Evolutionary conservation across 805 yeast genomes (phyloP), one percentile per base, ranked within the genome.

Genomic region (Barnettozyma sp.): DNA sequence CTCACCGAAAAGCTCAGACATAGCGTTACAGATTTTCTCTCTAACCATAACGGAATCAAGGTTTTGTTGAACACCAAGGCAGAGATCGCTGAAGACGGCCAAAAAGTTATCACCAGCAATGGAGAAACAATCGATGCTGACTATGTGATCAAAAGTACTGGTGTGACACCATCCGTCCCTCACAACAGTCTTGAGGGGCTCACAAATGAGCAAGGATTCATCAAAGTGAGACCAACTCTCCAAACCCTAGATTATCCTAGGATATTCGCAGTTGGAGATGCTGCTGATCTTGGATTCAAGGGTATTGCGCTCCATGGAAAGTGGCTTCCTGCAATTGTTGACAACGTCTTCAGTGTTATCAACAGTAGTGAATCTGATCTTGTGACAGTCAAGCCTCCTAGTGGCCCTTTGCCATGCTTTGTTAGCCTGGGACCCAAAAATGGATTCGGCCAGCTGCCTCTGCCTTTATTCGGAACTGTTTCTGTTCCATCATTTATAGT

Each of bases 201-300:
- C 14, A 27, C 30, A 11, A 23, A 23, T 19, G 14, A n/a, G 10
- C n/a, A 2, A 12, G 34, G 34, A 5, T 31, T 31, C 22, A 23
- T 31, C 22, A 31, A 16, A n/a, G 19, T 31, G 3, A 23, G 22
- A n/a, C 28, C 19, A 16, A 31, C 27, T 3, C 24, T 31, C 6
- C 34, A 31, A 14, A 18, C 22, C 4, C 15, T 10, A 23, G 34
- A 22, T 15, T 24, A 15, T 6, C 15, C 22, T 5, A 14, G 15
- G 6, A 43, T 59, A 4, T 60, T 59, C 38, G 58, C 63, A 3
- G 46, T 59, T 34, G 66, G 65, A 11, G 65, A 61, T 42, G 52
- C 52, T n/a, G 36, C 43, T 11, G 45, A 49, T 37, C 48, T 43
- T 37, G 38, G 39, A 3, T 42, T 41, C 29, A 58, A 56, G 26